phyloP scores from a whole-genome alignment of 2,329 filamentous ascomycete genomes.

The Aspergillus fumigatus region DNA sequence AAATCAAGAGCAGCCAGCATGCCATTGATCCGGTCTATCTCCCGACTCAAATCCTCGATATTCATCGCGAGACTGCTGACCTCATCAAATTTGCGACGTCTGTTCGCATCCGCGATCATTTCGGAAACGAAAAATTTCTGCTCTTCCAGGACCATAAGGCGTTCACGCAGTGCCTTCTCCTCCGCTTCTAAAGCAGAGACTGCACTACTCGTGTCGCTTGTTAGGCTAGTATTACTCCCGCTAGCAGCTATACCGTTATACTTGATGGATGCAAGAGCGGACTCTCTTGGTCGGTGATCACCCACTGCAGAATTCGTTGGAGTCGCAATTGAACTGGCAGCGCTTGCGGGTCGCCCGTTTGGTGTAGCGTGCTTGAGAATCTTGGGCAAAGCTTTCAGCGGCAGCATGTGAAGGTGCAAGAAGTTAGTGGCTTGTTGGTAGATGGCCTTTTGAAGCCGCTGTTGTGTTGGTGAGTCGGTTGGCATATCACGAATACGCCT shows the following conservation, averaged over 20 bases:
- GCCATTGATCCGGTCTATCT: constrained; percentile 66
- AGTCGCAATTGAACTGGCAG: constrained; percentile 19
- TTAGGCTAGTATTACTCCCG: constrained; percentile 48
- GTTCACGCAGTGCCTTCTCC: constrained; percentile 75
- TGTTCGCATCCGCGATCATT: constrained; percentile 75
- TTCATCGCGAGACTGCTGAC: constrained; percentile 75
- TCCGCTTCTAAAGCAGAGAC: constrained; percentile 71
- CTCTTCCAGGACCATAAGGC: constrained; percentile 80
- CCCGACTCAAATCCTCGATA: constrained; percentile 72
- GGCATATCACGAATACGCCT: constrained; percentile 75
- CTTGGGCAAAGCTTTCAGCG: constrained; percentile 69
- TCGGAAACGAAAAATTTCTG: constrained; percentile 84
- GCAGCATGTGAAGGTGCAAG: constrained; percentile 84
- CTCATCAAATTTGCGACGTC: constrained; percentile 78
- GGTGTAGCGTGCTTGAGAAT: constrained; percentile 60
- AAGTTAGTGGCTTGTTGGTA: constrained; percentile 79
- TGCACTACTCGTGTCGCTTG: constrained; percentile 51
- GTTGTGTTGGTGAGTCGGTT: constrained; percentile 66
- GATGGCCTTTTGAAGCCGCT: constrained; percentile 72
- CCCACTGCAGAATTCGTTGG: constrained; percentile 20
- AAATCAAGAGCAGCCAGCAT: constrained; percentile 65
- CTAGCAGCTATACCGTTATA: constrained; percentile 50
- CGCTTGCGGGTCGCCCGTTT: constrained; percentile 36
- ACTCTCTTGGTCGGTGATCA: constrained; percentile 29
- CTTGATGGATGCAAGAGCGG: constrained; percentile 56